Percentiles rank a stretch among this genome's conserved stretches.
phyloP scores from a whole-genome alignment of 1,284 basidiomycete genomes.

The Apiotrichum brassicae region DNA sequence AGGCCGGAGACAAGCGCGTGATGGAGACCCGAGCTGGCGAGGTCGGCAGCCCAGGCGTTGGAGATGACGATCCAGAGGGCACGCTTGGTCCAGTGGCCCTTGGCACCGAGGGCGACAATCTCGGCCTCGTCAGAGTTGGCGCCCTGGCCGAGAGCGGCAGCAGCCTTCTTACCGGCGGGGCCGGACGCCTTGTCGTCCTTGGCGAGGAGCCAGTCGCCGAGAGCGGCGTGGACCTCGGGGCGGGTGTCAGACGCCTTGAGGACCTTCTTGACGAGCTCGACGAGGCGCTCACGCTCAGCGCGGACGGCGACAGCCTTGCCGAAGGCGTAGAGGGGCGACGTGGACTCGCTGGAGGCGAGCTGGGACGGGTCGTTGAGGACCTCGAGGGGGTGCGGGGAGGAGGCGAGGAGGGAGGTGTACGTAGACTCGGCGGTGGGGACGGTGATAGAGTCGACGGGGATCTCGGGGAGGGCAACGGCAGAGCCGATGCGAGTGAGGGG shows the following conservation, averaged over 20 bases:
- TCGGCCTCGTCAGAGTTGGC: constrained; percentile 45
- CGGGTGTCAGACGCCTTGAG: constrained; percentile 48
- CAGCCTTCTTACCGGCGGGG: constrained; percentile 58
- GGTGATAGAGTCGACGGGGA: constrained; percentile 50
- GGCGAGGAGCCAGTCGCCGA: constrained; percentile 69
- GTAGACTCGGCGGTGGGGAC: constrained; percentile 83
- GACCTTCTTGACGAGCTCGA: constrained; percentile 56
- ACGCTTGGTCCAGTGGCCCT: constrained; percentile 57
- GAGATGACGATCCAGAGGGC: constrained; percentile 96
- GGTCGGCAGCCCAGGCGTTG: constrained; percentile 95
- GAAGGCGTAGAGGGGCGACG: constrained; percentile 87
- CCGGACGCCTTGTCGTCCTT: constrained; percentile 59
- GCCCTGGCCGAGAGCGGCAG: constrained; percentile 49
- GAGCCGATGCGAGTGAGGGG: constrained; percentile 36
- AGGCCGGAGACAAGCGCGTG: constrained; percentile 85
- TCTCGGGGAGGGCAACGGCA: constrained; percentile 24
- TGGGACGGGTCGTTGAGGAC: constrained; percentile 76
- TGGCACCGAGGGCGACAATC: constrained; percentile 56
- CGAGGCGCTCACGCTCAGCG: constrained; percentile 61
- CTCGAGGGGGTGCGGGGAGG: constrained; percentile 75
- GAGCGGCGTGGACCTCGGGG: constrained; percentile 60
- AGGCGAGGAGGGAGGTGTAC: constrained; percentile 83
- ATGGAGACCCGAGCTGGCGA: constrained; percentile 92
- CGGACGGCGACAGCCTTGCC: constrained; percentile 80
- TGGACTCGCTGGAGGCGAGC: constrained; percentile 67